phyloP scores from a whole-genome alignment of 1,284 basidiomycete species.

The Marasmius oreades region DNA sequence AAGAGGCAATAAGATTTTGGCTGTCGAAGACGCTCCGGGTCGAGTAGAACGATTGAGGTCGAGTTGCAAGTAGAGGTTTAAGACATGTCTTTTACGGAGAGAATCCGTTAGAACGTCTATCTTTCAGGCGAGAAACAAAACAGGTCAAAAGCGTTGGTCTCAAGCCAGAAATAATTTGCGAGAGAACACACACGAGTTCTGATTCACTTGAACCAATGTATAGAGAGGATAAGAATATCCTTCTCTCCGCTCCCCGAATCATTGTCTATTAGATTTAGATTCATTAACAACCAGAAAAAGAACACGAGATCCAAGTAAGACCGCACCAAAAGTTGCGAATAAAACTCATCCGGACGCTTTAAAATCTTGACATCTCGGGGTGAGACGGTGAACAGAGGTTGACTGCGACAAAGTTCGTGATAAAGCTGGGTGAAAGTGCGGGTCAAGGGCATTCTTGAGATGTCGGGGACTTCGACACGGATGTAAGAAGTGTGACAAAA shows the following conservation, averaged over 20 bases:
- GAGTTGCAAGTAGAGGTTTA: constrained; percentile 76
- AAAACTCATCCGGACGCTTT: constrained; percentile 37
- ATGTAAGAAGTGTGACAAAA: no score
- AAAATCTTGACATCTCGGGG: constrained; percentile 34
- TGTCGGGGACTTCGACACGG: no score
- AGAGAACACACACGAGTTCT: constrained; percentile 53
- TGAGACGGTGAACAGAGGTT: constrained; percentile 37
- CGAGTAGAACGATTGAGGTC: constrained; percentile 93
- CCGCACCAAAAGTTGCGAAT: constrained; percentile 35
- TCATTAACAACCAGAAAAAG: background rate
- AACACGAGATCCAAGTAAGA: background rate
- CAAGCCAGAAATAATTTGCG: background rate
- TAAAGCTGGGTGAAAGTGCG: constrained; percentile 34
- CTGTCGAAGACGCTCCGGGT: constrained; percentile 73
- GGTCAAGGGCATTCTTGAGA: no score
- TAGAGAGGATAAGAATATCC: constrained; percentile 85
- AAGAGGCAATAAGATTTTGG: constrained; percentile 71
- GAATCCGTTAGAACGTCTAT: constrained; percentile 62
- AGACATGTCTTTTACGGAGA: constrained; percentile 53
- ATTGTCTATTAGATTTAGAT: constrained; percentile 51
- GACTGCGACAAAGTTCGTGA: constrained; percentile 30
- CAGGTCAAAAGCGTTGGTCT: background rate
- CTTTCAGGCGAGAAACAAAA: constrained; percentile 35
- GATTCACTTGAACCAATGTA: constrained; percentile 75
- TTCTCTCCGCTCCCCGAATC: constrained; percentile 65